Evolutionary conservation across 345 rosid species (phyloP).

Genomic region (Eutrema heterophyllum): DNA sequence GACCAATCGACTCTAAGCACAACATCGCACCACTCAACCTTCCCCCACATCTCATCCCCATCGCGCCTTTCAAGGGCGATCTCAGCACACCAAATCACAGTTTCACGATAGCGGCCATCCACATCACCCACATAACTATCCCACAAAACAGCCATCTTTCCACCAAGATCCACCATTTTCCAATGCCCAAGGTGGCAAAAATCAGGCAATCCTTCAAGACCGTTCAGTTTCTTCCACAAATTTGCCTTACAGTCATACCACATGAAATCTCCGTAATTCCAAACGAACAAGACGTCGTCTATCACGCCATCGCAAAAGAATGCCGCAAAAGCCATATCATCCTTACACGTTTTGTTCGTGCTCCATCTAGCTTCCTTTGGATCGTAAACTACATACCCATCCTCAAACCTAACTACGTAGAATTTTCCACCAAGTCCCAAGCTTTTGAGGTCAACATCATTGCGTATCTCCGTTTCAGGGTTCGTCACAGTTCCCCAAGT

Average conservation of each 20-base stretch:
- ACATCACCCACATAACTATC: not conserved
- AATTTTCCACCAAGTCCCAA: not conserved
- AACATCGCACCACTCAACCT: not conserved
- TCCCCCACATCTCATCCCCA: constrained; percentile 2
- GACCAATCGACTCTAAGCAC: not conserved
- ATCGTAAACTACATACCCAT: not conserved
- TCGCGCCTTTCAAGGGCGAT: not conserved
- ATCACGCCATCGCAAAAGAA: not conserved
- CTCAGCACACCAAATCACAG: not conserved
- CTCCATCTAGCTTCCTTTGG: constrained; percentile 3
- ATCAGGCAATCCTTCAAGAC: not conserved
- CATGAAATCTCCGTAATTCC: not conserved
- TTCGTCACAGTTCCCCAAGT: not conserved
- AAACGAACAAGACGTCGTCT: not conserved
- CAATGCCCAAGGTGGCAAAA: not conserved
- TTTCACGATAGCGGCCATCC: not conserved
- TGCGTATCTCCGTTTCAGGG: not conserved
- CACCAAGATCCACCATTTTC: constrained; percentile 14
- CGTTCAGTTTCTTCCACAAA: not conserved
- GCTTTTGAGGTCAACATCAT: not conserved
- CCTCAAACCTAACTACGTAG: not conserved
- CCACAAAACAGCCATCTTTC: not conserved
- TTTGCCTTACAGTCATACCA: constrained; percentile 6
- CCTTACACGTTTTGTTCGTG: not conserved
- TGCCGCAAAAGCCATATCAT: not conserved